A percentile compares a stretch with the other conserved stretches of the same genome.
Evolutionary conservation across 2,329 filamentous ascomycete genomes (phyloP).

Genomic region (Colletotrichum tropicale): DNA sequence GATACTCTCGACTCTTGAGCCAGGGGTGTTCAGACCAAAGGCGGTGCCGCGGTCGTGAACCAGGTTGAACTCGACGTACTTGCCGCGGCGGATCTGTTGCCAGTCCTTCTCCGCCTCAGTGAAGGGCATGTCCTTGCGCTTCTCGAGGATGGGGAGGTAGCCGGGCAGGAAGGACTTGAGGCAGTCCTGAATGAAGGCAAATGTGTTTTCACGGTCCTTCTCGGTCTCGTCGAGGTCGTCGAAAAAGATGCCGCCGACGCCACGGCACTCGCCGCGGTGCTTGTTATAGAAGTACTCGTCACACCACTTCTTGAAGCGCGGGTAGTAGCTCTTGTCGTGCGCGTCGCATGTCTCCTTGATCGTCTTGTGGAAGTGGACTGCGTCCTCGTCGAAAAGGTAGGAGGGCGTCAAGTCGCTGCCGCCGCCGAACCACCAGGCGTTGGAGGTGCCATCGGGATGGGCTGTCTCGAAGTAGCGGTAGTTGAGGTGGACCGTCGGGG

Average conservation of each 20-base stretch:
- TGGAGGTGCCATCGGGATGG: constrained; percentile 77
- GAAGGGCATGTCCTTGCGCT: constrained; percentile 90
- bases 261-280: constrained; percentile 85
- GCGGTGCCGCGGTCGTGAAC: constrained; percentile 95
- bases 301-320: constrained; percentile 97
- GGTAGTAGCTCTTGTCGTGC: constrained; percentile 91
- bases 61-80: constrained; percentile 98
- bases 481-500: constrained; percentile 96
- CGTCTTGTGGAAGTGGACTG: constrained; percentile 92
- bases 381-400: constrained; percentile 97
- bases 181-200: constrained; percentile 86
- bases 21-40: constrained; percentile 92
- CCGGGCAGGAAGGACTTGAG: constrained; percentile 87
- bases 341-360: constrained; percentile 93
- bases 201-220: constrained; percentile 86
- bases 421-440: constrained; percentile 98
- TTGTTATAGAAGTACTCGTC: constrained; percentile 97
- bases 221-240: constrained; percentile 91
- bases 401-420: constrained; percentile 91
- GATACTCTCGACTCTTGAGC: constrained; percentile 92
- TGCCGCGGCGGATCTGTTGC: constrained; percentile 93
- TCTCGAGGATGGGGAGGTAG: constrained; percentile 88
- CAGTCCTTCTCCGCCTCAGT: constrained; percentile 88
- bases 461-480: constrained; percentile 99
- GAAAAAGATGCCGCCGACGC: constrained; percentile 97